These are phyloP conservation scores for Metschnikowia similis DNA, from an alignment of 805 yeast species.

Conservation along the genomic window DNA sequence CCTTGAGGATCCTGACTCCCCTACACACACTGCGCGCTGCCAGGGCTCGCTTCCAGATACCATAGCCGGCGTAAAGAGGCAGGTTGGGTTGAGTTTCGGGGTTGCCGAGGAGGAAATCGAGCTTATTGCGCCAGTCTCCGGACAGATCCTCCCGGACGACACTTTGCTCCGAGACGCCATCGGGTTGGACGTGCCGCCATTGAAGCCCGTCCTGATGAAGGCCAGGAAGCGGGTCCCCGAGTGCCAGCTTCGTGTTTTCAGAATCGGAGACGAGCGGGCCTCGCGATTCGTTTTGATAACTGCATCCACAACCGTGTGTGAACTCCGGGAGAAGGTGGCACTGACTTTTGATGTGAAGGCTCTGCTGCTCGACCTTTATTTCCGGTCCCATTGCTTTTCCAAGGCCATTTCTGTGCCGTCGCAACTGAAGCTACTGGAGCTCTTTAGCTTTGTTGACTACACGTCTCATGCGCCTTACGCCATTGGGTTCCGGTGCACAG, in stretches of 20 bases:
- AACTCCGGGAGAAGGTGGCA: constrained; percentile 3
- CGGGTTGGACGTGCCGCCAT: constrained; percentile 28
- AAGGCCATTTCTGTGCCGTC: background rate
- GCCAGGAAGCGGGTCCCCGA: background rate
- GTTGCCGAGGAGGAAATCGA: background rate
- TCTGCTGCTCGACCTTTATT: background rate
- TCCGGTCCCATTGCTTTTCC: constrained; percentile 6
- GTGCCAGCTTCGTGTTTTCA: background rate
- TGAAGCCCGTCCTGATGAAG: constrained; percentile 12
- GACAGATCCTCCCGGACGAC: constrained; percentile 3
- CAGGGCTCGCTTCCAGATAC: constrained; percentile 22
- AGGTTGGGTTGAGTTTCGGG: constrained; percentile 12
- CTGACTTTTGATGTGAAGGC: background rate
- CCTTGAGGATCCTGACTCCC: background rate
- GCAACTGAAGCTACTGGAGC: constrained; percentile 2
- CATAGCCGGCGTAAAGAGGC: constrained; percentile 17
- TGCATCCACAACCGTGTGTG: constrained; percentile 1
- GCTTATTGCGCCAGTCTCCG: background rate
- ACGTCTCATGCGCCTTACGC: background rate
- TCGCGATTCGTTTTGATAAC: background rate
- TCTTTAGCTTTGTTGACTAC: constrained; percentile 3
- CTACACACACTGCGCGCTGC: constrained; percentile 7
- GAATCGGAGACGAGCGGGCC: background rate
- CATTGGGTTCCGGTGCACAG: background rate
- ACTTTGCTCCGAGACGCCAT: constrained; percentile 12